These are phyloP conservation scores for Neofusicoccum ribis DNA, from an alignment of 2,329 filamentous ascomycete genomes.

Conservation along the genomic window DNA sequence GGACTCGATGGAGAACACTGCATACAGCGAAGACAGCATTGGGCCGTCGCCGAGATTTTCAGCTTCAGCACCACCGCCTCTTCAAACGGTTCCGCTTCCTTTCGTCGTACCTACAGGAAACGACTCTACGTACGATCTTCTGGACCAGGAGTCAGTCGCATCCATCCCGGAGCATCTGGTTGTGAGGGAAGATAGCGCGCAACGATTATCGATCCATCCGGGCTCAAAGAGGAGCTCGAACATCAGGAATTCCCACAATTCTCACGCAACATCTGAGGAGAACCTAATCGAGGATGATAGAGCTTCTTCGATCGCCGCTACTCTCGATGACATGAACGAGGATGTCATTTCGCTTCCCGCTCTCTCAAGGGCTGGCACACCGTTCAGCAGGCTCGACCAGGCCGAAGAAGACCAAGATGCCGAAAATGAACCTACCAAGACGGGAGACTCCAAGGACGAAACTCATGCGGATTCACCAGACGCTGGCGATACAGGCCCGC, in stretches of 20 bases:
- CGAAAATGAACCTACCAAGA: not conserved
- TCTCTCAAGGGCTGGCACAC: conserved; percentile 25
- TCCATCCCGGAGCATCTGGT: conserved; percentile 2
- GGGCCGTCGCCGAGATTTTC: not conserved
- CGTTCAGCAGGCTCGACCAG: conserved; percentile 2
- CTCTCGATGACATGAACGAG: conserved; percentile 62
- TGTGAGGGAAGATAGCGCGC: conserved; percentile 1
- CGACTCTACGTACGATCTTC: not conserved
- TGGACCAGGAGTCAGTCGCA: conserved; percentile 13
- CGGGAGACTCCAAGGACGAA: not conserved
- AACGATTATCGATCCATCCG: not conserved
- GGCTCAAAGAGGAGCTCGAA: conserved; percentile 1
- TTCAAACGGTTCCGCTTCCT: not conserved
- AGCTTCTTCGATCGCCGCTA: conserved; percentile 52
- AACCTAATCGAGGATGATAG: conserved; percentile 38
- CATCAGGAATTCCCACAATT: not conserved
- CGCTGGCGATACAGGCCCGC: not conserved
- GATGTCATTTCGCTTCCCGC: conserved; percentile 41
- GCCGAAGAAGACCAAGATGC: not conserved
- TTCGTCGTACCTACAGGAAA: conserved; percentile 8
- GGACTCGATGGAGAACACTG: not conserved
- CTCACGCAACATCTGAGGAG: conserved; percentile 1
- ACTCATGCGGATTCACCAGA: not conserved
- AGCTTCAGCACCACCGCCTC: not conserved
- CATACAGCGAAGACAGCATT: conserved; percentile 1